Evolutionary conservation across 1,284 basidiomycete genomes (phyloP).

Genomic region (Jaminaea rosea): DNA sequence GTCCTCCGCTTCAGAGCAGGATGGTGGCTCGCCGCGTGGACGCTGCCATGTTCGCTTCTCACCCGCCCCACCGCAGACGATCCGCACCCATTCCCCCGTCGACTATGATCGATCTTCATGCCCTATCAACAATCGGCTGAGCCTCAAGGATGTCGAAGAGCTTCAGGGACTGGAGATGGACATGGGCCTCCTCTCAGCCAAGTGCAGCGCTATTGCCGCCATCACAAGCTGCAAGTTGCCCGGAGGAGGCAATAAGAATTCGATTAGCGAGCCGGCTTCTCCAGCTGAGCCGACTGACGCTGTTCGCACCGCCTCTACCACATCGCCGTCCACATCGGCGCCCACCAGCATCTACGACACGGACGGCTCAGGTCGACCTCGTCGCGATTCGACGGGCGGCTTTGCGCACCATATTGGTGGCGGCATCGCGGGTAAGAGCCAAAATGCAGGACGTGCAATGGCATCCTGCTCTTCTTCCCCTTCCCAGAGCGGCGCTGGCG

Average conservation of each 20-base stretch:
- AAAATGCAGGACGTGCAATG: not conserved
- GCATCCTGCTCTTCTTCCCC: not conserved
- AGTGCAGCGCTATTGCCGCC: conserved; percentile 36
- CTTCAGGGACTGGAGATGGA: conserved; percentile 41
- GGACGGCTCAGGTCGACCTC: not conserved
- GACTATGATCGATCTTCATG: conserved; percentile 45
- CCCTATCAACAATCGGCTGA: conserved; percentile 37
- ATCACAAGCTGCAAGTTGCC: conserved; percentile 23
- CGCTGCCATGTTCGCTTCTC: conserved; percentile 35
- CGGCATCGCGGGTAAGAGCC: too few relatives aligned
- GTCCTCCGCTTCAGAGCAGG: conserved; percentile 32
- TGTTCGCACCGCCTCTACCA: not conserved
- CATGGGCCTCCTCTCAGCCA: conserved; percentile 40
- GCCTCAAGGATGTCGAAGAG: conserved; percentile 40
- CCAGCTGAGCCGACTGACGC: not conserved
- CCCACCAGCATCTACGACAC: not conserved
- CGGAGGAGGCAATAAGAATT: conserved; percentile 16
- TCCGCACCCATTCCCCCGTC: conserved; percentile 42
- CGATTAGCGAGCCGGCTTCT: conserved; percentile 6
- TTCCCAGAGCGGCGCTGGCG: not conserved
- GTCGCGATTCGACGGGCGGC: not conserved
- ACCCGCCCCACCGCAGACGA: conserved; percentile 30
- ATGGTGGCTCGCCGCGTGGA: conserved; percentile 4
- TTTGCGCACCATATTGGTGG: too few relatives aligned
- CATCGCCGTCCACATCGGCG: not conserved